These are phyloP conservation scores for Stagonosporopsis chrysanthemi DNA, from an alignment of 2,329 filamentous ascomycete genomes.

Conservation along the genomic window DNA sequence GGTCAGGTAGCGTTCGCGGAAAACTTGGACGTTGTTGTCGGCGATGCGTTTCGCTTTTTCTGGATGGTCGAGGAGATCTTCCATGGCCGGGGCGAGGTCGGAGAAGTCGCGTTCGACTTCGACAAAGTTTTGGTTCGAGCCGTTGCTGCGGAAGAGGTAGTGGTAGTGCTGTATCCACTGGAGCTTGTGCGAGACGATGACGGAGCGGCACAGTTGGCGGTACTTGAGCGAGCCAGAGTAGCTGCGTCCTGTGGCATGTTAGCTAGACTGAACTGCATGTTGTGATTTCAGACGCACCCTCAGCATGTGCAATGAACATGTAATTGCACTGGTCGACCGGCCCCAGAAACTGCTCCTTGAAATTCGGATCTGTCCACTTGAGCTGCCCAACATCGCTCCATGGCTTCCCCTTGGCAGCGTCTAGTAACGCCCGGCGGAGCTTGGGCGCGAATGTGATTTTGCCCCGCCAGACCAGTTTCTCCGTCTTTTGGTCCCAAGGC, in stretches of 20 bases:
- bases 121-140: constrained; percentile 45
- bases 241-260: constrained; percentile 38
- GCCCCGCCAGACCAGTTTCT: constrained; percentile 46
- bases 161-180: constrained; percentile 48
- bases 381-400: constrained; percentile 47
- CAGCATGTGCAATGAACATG: constrained; percentile 62
- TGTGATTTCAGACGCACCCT: constrained; percentile 51
- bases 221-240: constrained; percentile 64
- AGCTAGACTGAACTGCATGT: constrained; percentile 6
- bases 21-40: constrained; percentile 40
- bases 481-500: constrained; percentile 42
- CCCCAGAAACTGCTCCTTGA: constrained; percentile 53
- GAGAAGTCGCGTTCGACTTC: constrained; percentile 47
- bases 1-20: constrained; percentile 44
- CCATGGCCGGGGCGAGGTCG: constrained; percentile 38
- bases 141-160: constrained; percentile 40
- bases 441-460: constrained; percentile 45
- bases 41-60: constrained; percentile 45
- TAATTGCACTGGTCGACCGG: constrained; percentile 64
- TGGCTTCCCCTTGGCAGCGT: constrained; percentile 38
- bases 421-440: constrained; percentile 38
- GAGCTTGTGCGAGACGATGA: constrained; percentile 45
- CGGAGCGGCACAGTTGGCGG: constrained; percentile 58
- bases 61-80: constrained; percentile 42
- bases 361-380: constrained; percentile 38